phyloP scores from a whole-genome alignment of 2,329 filamentous ascomycete genomes.

The Aureobasidium pullulans region DNA sequence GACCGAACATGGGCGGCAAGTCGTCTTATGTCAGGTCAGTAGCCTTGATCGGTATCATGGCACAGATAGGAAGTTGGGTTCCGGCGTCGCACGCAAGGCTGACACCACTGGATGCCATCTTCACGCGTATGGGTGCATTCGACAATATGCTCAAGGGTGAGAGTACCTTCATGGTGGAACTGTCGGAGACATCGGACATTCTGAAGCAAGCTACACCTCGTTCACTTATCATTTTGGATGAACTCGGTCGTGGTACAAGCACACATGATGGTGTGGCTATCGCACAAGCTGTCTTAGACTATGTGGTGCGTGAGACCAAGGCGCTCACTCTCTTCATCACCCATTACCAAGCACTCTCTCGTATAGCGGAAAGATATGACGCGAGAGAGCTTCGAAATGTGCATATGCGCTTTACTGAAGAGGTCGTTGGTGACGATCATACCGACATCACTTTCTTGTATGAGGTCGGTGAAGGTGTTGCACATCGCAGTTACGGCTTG shows the following conservation, averaged over 20 bases:
- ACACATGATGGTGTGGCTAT: slow-evolving; percentile 97
- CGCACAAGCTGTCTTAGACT: slow-evolving; percentile 80
- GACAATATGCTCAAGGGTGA: slow-evolving; percentile 96
- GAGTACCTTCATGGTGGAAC: slow-evolving; percentile 95
- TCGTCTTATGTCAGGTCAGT: slow-evolving; percentile 94
- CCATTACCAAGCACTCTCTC: slow-evolving; percentile 84
- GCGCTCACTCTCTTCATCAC: slow-evolving; percentile 93
- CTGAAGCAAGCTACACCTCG: slow-evolving; percentile 80
- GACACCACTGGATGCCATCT: slow-evolving; percentile 82
- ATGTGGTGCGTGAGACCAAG: slow-evolving; percentile 65
- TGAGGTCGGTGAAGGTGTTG: slow-evolving; percentile 82
- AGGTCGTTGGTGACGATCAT: slow-evolving; percentile 44
- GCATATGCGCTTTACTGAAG: slow-evolving; percentile 80
- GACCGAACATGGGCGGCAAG: slow-evolving; percentile 98
- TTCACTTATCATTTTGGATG: slow-evolving; percentile 84
- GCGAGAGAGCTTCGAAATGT: slow-evolving; percentile 68
- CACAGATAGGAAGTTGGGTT: slow-evolving; percentile 90
- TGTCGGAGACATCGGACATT: slow-evolving; percentile 86
- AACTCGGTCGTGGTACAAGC: slow-evolving; percentile 85
- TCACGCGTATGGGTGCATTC: slow-evolving; percentile 90
- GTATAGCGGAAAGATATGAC: slow-evolving; percentile 62
- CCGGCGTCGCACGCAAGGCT: slow-evolving; percentile 68
- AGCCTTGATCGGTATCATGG: slow-evolving; percentile 86
- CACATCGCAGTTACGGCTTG: slow-evolving; percentile 86
- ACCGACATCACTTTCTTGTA: slow-evolving; percentile 92